A percentile compares a stretch with the other conserved stretches of the same genome.
Conservation (phyloP, 2,329 filamentous ascomycete genomes). For the Diaporthe citriasiana region DNA sequence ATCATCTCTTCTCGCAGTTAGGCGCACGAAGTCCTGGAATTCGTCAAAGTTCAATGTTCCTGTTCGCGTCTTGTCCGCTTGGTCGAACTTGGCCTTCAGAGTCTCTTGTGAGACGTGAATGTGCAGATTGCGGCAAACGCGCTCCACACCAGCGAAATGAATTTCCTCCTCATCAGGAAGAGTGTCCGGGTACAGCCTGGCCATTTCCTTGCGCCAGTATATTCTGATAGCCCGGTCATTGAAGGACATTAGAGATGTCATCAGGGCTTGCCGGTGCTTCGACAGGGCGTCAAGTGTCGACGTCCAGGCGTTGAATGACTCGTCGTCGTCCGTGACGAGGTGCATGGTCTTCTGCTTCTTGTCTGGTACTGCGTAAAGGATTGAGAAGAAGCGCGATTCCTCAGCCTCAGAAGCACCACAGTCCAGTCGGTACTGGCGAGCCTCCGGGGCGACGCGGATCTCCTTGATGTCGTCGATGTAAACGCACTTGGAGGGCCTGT, state of each 20-base stretch:
- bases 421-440: constrained; percentile 90
- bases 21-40: constrained; percentile 86
- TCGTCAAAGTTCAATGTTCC: constrained; percentile 82
- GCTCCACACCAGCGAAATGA: constrained; percentile 83
- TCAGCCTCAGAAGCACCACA: constrained; percentile 77
- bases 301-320: constrained; percentile 84
- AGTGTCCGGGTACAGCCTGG: constrained; percentile 70
- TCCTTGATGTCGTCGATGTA: constrained; percentile 97
- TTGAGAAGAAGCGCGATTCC: constrained; percentile 86
- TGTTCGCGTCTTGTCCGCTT: constrained; percentile 75
- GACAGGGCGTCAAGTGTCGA: constrained; percentile 86
- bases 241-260: constrained; percentile 90
- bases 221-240: constrained; percentile 84
- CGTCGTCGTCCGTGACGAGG: constrained; percentile 82
- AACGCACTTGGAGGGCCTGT: constrained; percentile 83
- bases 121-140: constrained; percentile 89
- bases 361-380: constrained; percentile 86
- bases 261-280: constrained; percentile 88
- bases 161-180: constrained; percentile 75
- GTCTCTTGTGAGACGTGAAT: constrained; percentile 88
- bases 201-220: constrained; percentile 91
- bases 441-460: constrained; percentile 85
- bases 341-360: constrained; percentile 91
- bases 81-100: constrained; percentile 79
- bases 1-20: constrained; percentile 88